Percentiles rank a stretch among this genome's conserved stretches.
Evolutionary conservation across 148 eudicot genomes (phyloP).

Genomic region (Rheum nobile): DNA sequence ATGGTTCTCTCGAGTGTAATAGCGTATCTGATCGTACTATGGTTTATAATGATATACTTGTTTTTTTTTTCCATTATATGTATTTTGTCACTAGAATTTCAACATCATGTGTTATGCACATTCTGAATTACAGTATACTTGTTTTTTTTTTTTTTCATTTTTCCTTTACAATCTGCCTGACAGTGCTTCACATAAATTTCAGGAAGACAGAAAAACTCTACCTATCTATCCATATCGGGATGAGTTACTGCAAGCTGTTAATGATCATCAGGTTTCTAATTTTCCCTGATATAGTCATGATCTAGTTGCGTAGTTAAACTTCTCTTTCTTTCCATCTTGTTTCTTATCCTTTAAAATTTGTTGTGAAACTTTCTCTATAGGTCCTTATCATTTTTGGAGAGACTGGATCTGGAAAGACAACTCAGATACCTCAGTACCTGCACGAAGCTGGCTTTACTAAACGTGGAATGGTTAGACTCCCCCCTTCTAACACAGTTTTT

Average conservation of each 20-base stretch:
- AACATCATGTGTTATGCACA: background rate
- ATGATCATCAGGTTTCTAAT: constrained; percentile 46
- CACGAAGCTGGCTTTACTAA: constrained; percentile 70
- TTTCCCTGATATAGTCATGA: background rate
- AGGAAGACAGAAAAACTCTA: constrained; percentile 53
- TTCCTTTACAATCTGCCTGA: background rate
- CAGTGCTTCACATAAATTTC: constrained; percentile 4
- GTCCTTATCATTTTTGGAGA: constrained; percentile 76
- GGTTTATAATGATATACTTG: background rate
- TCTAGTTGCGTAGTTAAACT: background rate
- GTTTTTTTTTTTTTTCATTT: background rate
- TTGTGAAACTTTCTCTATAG: constrained; percentile 17
- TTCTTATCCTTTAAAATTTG: background rate
- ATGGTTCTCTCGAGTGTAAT: background rate
- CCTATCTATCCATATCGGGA: constrained; percentile 53
- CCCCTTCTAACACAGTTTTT: background rate
- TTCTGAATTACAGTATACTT: constrained; percentile 40
- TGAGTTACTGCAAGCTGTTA: constrained; percentile 39
- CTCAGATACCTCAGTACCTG: constrained; percentile 77
- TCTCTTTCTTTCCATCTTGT: background rate
- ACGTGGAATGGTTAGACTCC: constrained; percentile 35
- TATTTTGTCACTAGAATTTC: background rate
- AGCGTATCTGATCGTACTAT: background rate
- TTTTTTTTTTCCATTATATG: background rate
- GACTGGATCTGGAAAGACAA: constrained; percentile 79